Conservation (phyloP, 2,329 filamentous ascomycete genomes). For the Microdochium nivale region DNA sequence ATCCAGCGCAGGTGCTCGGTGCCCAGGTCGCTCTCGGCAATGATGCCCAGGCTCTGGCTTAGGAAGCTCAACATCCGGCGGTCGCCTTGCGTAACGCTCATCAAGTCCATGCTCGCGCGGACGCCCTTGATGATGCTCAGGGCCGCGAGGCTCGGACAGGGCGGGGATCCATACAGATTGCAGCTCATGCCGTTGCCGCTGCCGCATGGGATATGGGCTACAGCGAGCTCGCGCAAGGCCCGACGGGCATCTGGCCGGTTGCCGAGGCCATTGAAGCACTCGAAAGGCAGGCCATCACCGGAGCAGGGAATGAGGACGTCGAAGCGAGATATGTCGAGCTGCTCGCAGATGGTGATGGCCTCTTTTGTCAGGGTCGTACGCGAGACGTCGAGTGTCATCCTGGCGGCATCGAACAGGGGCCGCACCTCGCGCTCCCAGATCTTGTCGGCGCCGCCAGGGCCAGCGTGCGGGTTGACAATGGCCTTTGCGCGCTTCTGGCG, state of each 20-base stretch:
- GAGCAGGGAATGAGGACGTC: constrained; percentile 86
- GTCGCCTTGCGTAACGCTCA: constrained; percentile 78
- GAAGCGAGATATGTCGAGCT: constrained; percentile 68
- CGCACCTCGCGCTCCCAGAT: constrained; percentile 68
- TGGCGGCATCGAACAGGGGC: constrained; percentile 75
- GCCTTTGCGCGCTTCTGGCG: constrained; percentile 74
- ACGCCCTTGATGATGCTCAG: constrained; percentile 81
- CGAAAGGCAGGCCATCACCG: constrained; percentile 84
- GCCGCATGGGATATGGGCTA: constrained; percentile 84
- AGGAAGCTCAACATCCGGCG: constrained; percentile 75
- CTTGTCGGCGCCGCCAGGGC: constrained; percentile 66
- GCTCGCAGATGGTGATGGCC: constrained; percentile 66
- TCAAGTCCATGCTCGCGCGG: constrained; percentile 74
- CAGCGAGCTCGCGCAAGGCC: constrained; percentile 68
- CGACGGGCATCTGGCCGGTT: constrained; percentile 64
- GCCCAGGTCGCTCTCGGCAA: constrained; percentile 82
- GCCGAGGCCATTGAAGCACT: constrained; percentile 89
- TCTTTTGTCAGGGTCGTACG: constrained; percentile 66
- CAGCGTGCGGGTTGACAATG: constrained; percentile 84
- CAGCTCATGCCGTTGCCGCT: constrained; percentile 90
- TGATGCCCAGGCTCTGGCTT: constrained; percentile 80
- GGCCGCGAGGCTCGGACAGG: constrained; percentile 60
- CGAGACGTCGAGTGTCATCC: constrained; percentile 67
- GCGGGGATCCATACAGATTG: constrained; percentile 78
- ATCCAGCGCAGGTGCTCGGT: constrained; percentile 94